A percentile compares a stretch with the other conserved stretches of the same genome.
phyloP scores from a whole-genome alignment of 768 basidiomycete species.

The Leccinum imitatum region DNA sequence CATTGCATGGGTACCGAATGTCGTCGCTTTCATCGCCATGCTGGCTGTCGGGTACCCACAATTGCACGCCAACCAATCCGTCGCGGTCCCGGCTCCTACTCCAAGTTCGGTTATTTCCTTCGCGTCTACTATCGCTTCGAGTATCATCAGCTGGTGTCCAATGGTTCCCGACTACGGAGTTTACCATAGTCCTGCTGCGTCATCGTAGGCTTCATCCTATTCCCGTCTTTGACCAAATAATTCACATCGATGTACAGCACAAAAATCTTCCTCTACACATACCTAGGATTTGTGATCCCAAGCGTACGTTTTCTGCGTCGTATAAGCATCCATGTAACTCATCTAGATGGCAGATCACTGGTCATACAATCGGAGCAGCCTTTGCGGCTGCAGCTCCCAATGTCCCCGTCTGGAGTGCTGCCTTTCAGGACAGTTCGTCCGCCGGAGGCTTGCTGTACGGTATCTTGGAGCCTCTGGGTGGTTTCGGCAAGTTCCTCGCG shows the following conservation, averaged over 20 bases:
- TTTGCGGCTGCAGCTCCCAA: constrained; percentile 42
- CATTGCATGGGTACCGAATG: constrained; percentile 73
- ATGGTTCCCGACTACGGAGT: constrained; percentile 50
- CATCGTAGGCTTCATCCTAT: constrained; percentile 45
- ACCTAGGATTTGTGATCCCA: constrained; percentile 43
- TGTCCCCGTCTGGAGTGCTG: constrained; percentile 40
- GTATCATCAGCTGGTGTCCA: constrained; percentile 42
- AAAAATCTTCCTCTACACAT: constrained; percentile 46
- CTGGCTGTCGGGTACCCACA: constrained; percentile 70
- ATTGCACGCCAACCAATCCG: constrained; percentile 41
- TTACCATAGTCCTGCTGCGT: constrained; percentile 51
- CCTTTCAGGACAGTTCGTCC: constrained; percentile 41
- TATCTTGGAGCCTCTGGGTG: constrained; percentile 38
- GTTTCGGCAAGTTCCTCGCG: constrained; percentile 48
- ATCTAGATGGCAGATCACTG: constrained; percentile 31
- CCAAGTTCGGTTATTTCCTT: constrained; percentile 41
- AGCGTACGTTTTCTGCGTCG: constrained; percentile 32
- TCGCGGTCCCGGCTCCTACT: constrained; percentile 38
- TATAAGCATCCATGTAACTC: not conserved
- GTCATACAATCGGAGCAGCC: constrained; percentile 45
- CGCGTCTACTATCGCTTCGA: constrained; percentile 44
- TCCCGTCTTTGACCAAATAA: not conserved
- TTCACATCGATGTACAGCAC: constrained; percentile 22
- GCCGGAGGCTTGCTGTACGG: constrained; percentile 45
- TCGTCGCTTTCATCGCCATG: constrained; percentile 65